Evolutionary conservation across 805 yeast species (phyloP).

Genomic region (Yarrowia sp.): DNA sequence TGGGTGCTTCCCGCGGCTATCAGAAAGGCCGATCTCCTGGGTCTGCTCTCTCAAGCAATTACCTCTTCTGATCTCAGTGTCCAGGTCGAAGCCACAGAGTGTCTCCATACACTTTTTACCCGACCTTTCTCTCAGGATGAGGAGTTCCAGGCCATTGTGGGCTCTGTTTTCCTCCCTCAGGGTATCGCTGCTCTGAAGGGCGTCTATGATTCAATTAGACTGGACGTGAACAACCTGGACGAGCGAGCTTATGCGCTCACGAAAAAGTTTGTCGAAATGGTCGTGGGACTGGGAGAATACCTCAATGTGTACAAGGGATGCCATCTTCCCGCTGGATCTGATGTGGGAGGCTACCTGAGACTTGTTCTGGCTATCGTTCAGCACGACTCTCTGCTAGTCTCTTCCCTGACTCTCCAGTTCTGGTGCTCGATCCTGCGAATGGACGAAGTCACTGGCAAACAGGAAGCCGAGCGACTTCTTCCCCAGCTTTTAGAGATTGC

Average conservation of each 20-base stretch:
- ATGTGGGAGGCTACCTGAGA: constrained; percentile 69
- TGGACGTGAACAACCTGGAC: constrained; percentile 71
- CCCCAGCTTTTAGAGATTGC: constrained; percentile 77
- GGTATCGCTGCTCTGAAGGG: constrained; percentile 74
- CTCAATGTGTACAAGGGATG: constrained; percentile 58
- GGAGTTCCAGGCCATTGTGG: constrained; percentile 81
- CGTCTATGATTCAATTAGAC: constrained; percentile 62
- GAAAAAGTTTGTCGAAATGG: constrained; percentile 92
- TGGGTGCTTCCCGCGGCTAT: constrained; percentile 88
- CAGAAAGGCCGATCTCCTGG: constrained; percentile 67
- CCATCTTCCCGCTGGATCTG: constrained; percentile 60
- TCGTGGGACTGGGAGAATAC: constrained; percentile 83
- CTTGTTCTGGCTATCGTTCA: constrained; percentile 80
- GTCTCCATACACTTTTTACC: constrained; percentile 86
- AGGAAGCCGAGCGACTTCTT: constrained; percentile 58
- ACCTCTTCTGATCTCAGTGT: constrained; percentile 60
- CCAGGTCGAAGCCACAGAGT: constrained; percentile 85
- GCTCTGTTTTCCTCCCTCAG: constrained; percentile 72
- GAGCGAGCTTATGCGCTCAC: constrained; percentile 80
- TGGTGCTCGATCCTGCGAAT: constrained; percentile 91
- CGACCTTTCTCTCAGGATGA: constrained; percentile 68
- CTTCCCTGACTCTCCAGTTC: constrained; percentile 88
- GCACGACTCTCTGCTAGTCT: constrained; percentile 85
- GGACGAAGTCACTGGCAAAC: constrained; percentile 61
- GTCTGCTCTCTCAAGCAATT: constrained; percentile 66